phyloP scores from a whole-genome alignment of 1,139 yeast genomes.

The Saccharomyces hybrid region DNA sequence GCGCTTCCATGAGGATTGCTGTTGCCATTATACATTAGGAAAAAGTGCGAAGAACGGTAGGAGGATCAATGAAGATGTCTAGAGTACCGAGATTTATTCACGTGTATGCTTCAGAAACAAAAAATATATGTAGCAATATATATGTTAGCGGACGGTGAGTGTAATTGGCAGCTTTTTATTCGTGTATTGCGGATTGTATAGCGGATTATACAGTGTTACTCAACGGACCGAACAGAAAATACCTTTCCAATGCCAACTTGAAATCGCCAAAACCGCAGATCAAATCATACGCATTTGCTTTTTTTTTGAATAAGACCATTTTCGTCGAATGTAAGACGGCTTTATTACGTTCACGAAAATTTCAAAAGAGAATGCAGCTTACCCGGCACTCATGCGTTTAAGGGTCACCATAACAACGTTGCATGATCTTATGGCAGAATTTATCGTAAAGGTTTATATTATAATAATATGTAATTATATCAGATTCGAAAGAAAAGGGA shows the following conservation, averaged over 20 bases:
- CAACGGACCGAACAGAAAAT: not conserved
- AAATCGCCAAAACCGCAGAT: not conserved
- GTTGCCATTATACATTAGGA: not conserved
- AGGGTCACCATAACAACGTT: no score
- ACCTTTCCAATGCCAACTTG: not conserved
- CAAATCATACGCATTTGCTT: not conserved
- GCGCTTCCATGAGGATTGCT: not conserved
- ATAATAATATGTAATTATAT: constrained; percentile 13
- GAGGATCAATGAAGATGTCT: not conserved
- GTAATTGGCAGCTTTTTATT: no score
- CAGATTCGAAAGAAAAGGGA: constrained; percentile 11
- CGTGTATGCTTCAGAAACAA: not conserved
- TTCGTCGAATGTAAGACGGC: not conserved
- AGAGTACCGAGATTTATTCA: not conserved
- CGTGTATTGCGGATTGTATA: no score
- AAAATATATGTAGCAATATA: not conserved
- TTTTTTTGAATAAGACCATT: not conserved
- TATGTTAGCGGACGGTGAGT: no score
- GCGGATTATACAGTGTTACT: not conserved
- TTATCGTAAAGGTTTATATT: constrained; percentile 1
- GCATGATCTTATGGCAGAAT: not conserved
- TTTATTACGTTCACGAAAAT: no score
- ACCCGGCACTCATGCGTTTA: not conserved
- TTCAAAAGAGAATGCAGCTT: not conserved
- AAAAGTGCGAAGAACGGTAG: not conserved